Conservation (phyloP, 2,329 filamentous ascomycete genomes). For the Sclerotinia borealis region DNA sequence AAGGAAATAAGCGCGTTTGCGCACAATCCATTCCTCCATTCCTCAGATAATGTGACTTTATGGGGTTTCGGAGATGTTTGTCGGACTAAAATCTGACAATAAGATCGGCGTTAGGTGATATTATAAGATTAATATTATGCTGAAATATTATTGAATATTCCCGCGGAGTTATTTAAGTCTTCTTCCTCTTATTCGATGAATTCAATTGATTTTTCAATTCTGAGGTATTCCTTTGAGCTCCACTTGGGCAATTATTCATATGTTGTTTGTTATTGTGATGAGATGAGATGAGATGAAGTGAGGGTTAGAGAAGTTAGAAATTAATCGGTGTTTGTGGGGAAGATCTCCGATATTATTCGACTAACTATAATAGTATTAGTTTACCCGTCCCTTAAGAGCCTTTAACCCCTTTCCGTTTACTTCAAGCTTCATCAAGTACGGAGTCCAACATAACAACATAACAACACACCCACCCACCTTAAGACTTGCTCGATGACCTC, state of each 20-base stretch:
- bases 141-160: neutral
- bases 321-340: neutral
- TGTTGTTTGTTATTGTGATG: neutral
- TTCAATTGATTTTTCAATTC: neutral
- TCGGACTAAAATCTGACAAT: conserved; percentile 9
- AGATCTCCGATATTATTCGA: neutral
- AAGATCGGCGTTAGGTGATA: conserved; percentile 6
- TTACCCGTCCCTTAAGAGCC: too few species aligned
- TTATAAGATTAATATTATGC: neutral
- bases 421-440: neutral
- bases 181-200: neutral
- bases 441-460: too few species aligned
- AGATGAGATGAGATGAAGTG: neutral
- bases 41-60: neutral
- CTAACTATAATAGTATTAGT: neutral
- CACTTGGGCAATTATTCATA: neutral
- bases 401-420: too few species aligned
- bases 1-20: conserved; percentile 1
- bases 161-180: neutral
- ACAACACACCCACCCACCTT: too few species aligned
- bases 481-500: too few species aligned
- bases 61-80: conserved; percentile 9
- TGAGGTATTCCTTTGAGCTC: neutral
- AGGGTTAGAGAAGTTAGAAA: too few species aligned
- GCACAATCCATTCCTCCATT: too few species aligned